Evolutionary conservation across 148 eudicot genomes (phyloP).

Genomic region (Chenopodium quinoa): DNA sequence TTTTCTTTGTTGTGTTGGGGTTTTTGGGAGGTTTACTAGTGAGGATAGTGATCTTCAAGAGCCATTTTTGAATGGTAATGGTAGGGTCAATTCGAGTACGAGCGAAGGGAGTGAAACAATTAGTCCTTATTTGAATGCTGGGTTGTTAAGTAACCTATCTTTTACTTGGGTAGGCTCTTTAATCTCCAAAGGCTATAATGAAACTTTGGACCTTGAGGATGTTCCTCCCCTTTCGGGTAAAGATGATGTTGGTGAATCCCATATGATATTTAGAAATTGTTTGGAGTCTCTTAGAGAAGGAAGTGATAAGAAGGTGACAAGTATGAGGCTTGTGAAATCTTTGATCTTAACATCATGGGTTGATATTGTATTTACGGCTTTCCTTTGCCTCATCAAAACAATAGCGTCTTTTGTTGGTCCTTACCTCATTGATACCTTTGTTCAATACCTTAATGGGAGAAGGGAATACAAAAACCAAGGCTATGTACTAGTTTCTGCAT

Average conservation of each 20-base stretch:
- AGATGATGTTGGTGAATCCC: slow-evolving; percentile 34
- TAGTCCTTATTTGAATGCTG: slow-evolving; percentile 40
- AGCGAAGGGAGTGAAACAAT: slow-evolving; percentile 8
- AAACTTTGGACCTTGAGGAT: slow-evolving; percentile 43
- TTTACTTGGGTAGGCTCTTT: slow-evolving; percentile 42
- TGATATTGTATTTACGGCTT: slow-evolving; percentile 32
- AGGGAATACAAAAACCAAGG: slow-evolving; percentile 28
- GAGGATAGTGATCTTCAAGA: slow-evolving; percentile 35
- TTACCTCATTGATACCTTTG: slow-evolving; percentile 40
- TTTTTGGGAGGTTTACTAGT: slow-evolving; percentile 27
- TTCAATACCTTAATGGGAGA: slow-evolving; percentile 40
- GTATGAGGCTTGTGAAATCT: slow-evolving; percentile 30
- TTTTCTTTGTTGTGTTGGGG: slow-evolving; percentile 39
- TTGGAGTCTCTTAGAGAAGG: slow-evolving; percentile 27
- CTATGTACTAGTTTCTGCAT: slow-evolving; percentile 32
- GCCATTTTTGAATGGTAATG: slow-evolving; percentile 51
- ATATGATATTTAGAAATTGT: slow-evolving; percentile 21
- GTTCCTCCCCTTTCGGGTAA: slow-evolving; percentile 37
- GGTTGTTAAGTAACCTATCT: slow-evolving; percentile 28
- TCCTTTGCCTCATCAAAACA: slow-evolving; percentile 29
- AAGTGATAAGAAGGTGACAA: slow-evolving; percentile 22
- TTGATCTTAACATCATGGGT: slow-evolving; percentile 33
- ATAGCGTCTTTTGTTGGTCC: slow-evolving; percentile 44
- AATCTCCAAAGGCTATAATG: slow-evolving; percentile 34
- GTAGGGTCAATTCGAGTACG: slow-evolving; percentile 17